Base-by-base conservation (phyloP, 169 alveolate species). In the Eimeria brunetti region DNA sequence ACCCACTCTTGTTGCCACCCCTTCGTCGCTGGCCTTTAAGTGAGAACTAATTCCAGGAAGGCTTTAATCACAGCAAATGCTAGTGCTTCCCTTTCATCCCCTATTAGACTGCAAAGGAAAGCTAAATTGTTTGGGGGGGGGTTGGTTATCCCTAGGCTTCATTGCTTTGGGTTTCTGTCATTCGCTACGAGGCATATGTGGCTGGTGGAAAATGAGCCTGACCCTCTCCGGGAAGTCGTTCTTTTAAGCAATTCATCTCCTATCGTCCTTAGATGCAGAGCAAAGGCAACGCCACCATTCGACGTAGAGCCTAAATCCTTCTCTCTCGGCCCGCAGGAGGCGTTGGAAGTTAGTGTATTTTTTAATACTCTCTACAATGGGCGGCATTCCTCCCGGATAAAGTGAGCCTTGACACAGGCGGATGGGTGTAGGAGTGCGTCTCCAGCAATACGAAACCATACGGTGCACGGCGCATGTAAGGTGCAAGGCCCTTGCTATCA, bases 201-300 rank as follows among this genome's bases (percentile, higher is more conserved):
- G 94, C 85, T 62, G 44, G 46, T 14, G 89, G 71, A 73, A 27
- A 60, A 51, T 62, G 71, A 58, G 64, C 27, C 67, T 64, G 75
- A 33, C 1, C 97, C 67, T 96, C 97, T 62, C 97, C 97, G 94
- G 81, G 81, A 49, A 36, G n/a, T 96, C 38, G 95, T 98, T 14
- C 97, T 96, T 75, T 96, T 98, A 36, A 96, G 97, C 64, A 98
- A 98, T 96, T 97, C 97, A 46, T 97, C 99, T 44, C 97, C 97
- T 51, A 95, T 98, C 46, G 97, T 97, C 18, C 98, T 98, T 18
- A 97, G 98, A 67, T 98, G 98, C 97, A 90, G 96, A 18, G 88
- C 98, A 38, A 98, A 97, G 93, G 95, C 97, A 41, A 88, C 96
- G 30, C 98, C 97, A 12, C 99, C 99, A 22, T 98, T 98, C 96